phyloP scores from a whole-genome alignment of 768 basidiomycete species.

The Clathrus columnatus region DNA sequence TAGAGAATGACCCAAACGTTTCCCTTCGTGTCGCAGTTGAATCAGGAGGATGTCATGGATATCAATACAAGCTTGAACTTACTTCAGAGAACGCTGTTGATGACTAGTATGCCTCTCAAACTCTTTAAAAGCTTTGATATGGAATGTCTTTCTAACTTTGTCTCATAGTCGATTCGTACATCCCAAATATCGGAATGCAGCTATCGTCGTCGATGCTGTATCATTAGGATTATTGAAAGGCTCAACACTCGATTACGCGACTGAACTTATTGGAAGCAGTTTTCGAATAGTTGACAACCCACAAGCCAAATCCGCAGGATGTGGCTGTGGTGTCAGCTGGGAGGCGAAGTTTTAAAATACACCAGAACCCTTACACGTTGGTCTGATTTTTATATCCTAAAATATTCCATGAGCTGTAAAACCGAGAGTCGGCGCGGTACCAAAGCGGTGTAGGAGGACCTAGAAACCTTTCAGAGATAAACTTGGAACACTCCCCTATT shows the following conservation, averaged over 20 bases:
- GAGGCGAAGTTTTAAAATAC: slow-evolving; percentile 61
- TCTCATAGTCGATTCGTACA: slow-evolving; percentile 57
- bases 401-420: too few relatives aligned
- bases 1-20: slow-evolving; percentile 51
- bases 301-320: slow-evolving; percentile 81
- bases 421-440: too few relatives aligned
- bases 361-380: too few relatives aligned
- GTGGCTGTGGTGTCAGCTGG: slow-evolving; percentile 96
- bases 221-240: slow-evolving; percentile 83
- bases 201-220: slow-evolving; percentile 76
- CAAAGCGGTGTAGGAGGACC: too few relatives aligned
- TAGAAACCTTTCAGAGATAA: too few relatives aligned
- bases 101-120: slow-evolving; percentile 66
- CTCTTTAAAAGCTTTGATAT: background rate
- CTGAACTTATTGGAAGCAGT: slow-evolving; percentile 89
- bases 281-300: slow-evolving; percentile 83
- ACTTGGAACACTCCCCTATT: too few relatives aligned
- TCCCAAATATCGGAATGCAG: slow-evolving; percentile 60
- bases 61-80: slow-evolving; percentile 90
- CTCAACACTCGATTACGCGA: slow-evolving; percentile 82
- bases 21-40: slow-evolving; percentile 81
- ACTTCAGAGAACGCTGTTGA: slow-evolving; percentile 53
- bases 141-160: slow-evolving; percentile 3
- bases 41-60: slow-evolving; percentile 94
- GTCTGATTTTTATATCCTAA: too few relatives aligned